Conservation (phyloP, 352 stramenopile species). For the Globisporangium okanoganense region DNA sequence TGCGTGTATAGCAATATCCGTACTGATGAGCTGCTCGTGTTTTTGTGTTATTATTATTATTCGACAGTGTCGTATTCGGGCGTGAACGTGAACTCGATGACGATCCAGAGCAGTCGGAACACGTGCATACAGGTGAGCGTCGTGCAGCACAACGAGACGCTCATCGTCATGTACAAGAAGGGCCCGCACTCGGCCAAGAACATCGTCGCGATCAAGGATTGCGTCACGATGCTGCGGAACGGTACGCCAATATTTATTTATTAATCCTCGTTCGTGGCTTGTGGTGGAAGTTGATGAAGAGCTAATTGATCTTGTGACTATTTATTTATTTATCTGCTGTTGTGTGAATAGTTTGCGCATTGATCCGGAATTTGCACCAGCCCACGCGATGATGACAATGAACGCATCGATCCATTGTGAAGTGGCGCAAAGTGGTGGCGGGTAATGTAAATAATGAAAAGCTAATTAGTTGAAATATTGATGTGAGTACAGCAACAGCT, state of each 20-base stretch:
- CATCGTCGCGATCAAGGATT: slow-evolving; percentile 76
- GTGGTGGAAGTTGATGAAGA: not conserved
- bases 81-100: slow-evolving; percentile 80
- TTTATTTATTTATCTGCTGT: not conserved
- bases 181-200: slow-evolving; percentile 57
- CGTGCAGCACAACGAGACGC: slow-evolving; percentile 68
- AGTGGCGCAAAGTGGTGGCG: not conserved
- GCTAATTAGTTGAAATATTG: not conserved
- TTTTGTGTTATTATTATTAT: slow-evolving; percentile 4
- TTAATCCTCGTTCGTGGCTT: not conserved
- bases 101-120: slow-evolving; percentile 82
- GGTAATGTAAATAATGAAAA: slow-evolving; percentile 10
- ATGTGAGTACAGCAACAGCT: not conserved
- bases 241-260: slow-evolving; percentile 31
- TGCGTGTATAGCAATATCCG: not conserved
- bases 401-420: not conserved
- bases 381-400: slow-evolving; percentile 36
- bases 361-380: slow-evolving; percentile 69
- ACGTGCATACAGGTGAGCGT: slow-evolving; percentile 86
- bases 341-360: slow-evolving; percentile 39
- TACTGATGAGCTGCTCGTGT: not conserved
- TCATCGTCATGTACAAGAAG: slow-evolving; percentile 89
- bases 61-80: slow-evolving; percentile 74
- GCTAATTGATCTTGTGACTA: not conserved
- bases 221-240: slow-evolving; percentile 69